Evolutionary conservation across 2,329 filamentous ascomycete genomes (phyloP).

Genomic region (Pseudogymnoascus sp.): DNA sequence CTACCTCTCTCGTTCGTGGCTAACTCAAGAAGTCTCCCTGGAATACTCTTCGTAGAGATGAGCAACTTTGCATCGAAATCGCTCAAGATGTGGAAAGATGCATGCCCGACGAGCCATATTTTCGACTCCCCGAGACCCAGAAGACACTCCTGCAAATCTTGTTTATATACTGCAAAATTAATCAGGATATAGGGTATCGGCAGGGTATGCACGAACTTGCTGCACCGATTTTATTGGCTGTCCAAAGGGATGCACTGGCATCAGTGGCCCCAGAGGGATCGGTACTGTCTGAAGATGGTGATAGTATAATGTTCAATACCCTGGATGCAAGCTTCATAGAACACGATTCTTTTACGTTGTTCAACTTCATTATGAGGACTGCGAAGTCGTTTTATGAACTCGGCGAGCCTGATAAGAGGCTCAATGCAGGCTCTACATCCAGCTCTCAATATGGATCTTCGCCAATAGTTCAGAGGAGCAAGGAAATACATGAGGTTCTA

Average conservation of each 20-base stretch:
- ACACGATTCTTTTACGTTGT: slow-evolving; percentile 83
- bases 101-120: slow-evolving; percentile 84
- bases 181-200: slow-evolving; percentile 80
- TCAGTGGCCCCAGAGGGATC: background rate
- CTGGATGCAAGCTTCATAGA: slow-evolving; percentile 71
- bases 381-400: slow-evolving; percentile 78
- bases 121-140: slow-evolving; percentile 72
- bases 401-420: slow-evolving; percentile 35
- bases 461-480: slow-evolving; percentile 77
- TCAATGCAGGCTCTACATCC: slow-evolving; percentile 17
- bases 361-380: slow-evolving; percentile 78
- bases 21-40: slow-evolving; percentile 69
- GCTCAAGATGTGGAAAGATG: slow-evolving; percentile 87
- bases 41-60: slow-evolving; percentile 78
- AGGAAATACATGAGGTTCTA: slow-evolving; percentile 76
- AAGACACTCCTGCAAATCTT: slow-evolving; percentile 77
- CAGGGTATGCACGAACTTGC: slow-evolving; percentile 98
- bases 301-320: slow-evolving; percentile 46
- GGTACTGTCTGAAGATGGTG: slow-evolving; percentile 11
- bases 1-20: slow-evolving; percentile 22
- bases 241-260: slow-evolving; percentile 74
- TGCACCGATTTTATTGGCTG: slow-evolving; percentile 77
- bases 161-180: slow-evolving; percentile 90
- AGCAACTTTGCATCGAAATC: slow-evolving; percentile 78
- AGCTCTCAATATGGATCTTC: slow-evolving; percentile 36